Conservation (phyloP, 1,284 basidiomycete species). For the Ceratobasidium sp. region DNA sequence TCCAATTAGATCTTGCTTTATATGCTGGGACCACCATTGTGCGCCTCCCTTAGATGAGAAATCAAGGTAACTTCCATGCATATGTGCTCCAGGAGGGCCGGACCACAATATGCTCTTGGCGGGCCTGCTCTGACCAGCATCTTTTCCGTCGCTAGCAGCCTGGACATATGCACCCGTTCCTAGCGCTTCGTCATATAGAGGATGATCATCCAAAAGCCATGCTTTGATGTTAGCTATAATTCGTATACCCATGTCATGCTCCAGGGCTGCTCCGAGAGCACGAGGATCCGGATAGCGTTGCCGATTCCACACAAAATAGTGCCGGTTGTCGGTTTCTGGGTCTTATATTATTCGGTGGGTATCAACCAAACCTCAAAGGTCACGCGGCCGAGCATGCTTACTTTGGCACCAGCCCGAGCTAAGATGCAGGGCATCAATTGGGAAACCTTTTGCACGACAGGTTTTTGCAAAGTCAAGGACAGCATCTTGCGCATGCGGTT, state of each 20-base stretch:
- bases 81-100: slow-evolving; percentile 21
- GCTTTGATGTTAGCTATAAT: slow-evolving; percentile 38
- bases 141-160: not conserved
- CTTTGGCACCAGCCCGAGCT: slow-evolving; percentile 37
- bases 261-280: slow-evolving; percentile 24
- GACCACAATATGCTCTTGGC: slow-evolving; percentile 38
- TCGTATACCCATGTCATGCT: slow-evolving; percentile 33
- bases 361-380: not conserved
- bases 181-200: slow-evolving; percentile 29
- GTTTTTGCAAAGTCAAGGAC: slow-evolving; percentile 26
- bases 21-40: slow-evolving; percentile 39
- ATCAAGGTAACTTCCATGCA: slow-evolving; percentile 38
- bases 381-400: not conserved
- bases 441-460: slow-evolving; percentile 33
- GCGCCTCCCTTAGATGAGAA: slow-evolving; percentile 26
- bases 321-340: slow-evolving; percentile 30
- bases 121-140: not conserved
- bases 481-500: slow-evolving; percentile 24
- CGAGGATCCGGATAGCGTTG: slow-evolving; percentile 32
- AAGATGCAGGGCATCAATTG: slow-evolving; percentile 35
- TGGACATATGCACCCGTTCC: slow-evolving; percentile 5
- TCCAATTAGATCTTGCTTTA: slow-evolving; percentile 25
- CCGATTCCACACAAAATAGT: slow-evolving; percentile 41
- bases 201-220: slow-evolving; percentile 36
- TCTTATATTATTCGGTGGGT: not conserved